These are phyloP conservation scores for Chionographis japonica DNA, from an alignment of 106 monocot genomes.

Conservation along the genomic window DNA sequence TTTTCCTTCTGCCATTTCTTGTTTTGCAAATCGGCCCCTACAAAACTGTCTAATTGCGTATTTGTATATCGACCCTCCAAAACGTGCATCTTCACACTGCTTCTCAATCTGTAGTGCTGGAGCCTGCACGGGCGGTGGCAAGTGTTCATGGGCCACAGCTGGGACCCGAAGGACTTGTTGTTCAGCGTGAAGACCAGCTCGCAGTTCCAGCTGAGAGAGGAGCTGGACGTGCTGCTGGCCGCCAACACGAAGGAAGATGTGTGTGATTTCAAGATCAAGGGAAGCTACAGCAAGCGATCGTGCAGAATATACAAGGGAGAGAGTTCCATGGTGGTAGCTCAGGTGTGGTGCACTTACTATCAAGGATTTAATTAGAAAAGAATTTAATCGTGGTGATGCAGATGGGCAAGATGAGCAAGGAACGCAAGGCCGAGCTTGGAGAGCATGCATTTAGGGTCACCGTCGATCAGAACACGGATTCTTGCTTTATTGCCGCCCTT, in stretches of 20 bases:
- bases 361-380: no score
- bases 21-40: not conserved
- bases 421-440: not conserved
- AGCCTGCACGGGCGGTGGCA: not conserved
- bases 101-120: not conserved
- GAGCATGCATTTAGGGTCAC: not conserved
- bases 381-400: not conserved
- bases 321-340: slow-evolving; percentile 9
- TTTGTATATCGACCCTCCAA: not conserved
- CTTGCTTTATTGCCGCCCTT: not conserved
- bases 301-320: slow-evolving; percentile 10
- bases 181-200: not conserved
- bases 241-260: slow-evolving; percentile 13
- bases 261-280: slow-evolving; percentile 29
- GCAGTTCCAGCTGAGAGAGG: not conserved
- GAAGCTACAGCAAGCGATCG: slow-evolving; percentile 15
- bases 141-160: slow-evolving; percentile 1
- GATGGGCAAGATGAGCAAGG: not conserved
- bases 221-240: slow-evolving; percentile 1
- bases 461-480: not conserved
- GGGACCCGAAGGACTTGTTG: not conserved
- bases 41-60: not conserved
- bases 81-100: not conserved
- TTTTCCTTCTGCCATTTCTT: not conserved
- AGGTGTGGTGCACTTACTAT: not conserved